phyloP scores from a whole-genome alignment of 805 yeast genomes.

The Huiozyma naganishii region DNA sequence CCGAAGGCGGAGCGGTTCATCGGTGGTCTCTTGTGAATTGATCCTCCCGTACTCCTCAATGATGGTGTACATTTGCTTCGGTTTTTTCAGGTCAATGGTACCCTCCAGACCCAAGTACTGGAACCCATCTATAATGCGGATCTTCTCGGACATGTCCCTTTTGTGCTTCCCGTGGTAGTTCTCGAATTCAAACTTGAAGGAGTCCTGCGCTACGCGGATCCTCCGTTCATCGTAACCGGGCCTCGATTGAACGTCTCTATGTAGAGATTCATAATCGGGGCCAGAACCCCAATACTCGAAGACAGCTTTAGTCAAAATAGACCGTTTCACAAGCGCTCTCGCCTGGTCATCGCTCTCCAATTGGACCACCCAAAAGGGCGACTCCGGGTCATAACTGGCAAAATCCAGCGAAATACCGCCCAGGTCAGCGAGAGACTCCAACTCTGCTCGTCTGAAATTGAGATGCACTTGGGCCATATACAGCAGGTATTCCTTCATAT shows the following conservation, averaged over 20 bases:
- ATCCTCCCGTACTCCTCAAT: constrained; percentile 61
- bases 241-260: constrained; percentile 32
- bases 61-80: constrained; percentile 59
- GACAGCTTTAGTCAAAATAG: constrained; percentile 62
- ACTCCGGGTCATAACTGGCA: constrained; percentile 41
- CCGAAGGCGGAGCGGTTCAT: constrained; percentile 44
- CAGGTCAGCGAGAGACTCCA: constrained; percentile 72
- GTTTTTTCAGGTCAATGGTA: constrained; percentile 62
- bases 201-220: constrained; percentile 29
- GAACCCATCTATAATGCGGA: constrained; percentile 62
- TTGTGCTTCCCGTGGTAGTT: constrained; percentile 60
- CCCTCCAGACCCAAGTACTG: constrained; percentile 64
- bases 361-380: constrained; percentile 64
- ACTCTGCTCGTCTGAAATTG: constrained; percentile 68
- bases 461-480: constrained; percentile 79
- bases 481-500: constrained; percentile 45
- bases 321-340: constrained; percentile 45
- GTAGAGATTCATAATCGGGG: constrained; percentile 42
- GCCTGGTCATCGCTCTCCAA: constrained; percentile 64
- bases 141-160: constrained; percentile 28
- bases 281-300: constrained; percentile 81
- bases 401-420: constrained; percentile 49
- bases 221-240: constrained; percentile 12
- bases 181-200: constrained; percentile 78
- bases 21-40: constrained; percentile 1